These are phyloP conservation scores for Huntiella savannae DNA, from an alignment of 2,329 filamentous ascomycete genomes.

Conservation along the genomic window DNA sequence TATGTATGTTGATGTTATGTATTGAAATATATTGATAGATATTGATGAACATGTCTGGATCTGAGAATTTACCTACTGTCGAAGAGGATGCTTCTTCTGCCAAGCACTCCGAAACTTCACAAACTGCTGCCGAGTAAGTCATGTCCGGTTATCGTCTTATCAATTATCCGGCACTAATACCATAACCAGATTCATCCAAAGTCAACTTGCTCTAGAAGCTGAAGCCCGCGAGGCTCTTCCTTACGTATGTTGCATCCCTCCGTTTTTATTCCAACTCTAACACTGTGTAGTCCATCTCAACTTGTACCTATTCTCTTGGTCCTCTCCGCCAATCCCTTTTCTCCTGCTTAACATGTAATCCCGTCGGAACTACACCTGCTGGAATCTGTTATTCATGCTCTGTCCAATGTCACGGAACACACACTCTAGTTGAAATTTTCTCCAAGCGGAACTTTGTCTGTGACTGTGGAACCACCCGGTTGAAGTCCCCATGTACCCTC, in stretches of 20 bases:
- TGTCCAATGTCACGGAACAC: constrained; percentile 89
- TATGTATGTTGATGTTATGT: too few relatives aligned
- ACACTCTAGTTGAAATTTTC: constrained; percentile 88
- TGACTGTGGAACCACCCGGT: constrained; percentile 79
- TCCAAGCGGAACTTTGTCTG: constrained; percentile 89
- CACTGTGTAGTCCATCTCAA: constrained; percentile 59
- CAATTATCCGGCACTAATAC: too few relatives aligned
- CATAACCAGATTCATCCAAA: constrained; percentile 54
- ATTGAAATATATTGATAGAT: too few relatives aligned
- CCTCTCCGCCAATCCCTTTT: constrained; percentile 76
- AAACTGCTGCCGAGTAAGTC: constrained; percentile 53
- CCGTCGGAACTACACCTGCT: constrained; percentile 40
- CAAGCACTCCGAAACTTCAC: constrained; percentile 39
- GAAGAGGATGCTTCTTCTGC: constrained; percentile 8
- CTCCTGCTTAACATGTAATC: constrained; percentile 85
- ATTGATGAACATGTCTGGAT: too few relatives aligned
- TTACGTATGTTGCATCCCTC: constrained; percentile 43
- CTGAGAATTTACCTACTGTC: not conserved
- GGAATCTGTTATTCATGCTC: constrained; percentile 95
- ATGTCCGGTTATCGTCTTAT: too few relatives aligned
- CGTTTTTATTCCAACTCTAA: not conserved
- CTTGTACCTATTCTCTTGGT: constrained; percentile 79
- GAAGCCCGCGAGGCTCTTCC: constrained; percentile 90
- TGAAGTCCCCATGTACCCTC: constrained; percentile 57
- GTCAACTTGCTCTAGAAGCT: constrained; percentile 76